Percentiles rank a stretch among this genome's conserved stretches.
These are phyloP conservation scores for Fusarium dlaminii DNA, from an alignment of 2,329 filamentous ascomycete genomes.

Conservation along the genomic window DNA sequence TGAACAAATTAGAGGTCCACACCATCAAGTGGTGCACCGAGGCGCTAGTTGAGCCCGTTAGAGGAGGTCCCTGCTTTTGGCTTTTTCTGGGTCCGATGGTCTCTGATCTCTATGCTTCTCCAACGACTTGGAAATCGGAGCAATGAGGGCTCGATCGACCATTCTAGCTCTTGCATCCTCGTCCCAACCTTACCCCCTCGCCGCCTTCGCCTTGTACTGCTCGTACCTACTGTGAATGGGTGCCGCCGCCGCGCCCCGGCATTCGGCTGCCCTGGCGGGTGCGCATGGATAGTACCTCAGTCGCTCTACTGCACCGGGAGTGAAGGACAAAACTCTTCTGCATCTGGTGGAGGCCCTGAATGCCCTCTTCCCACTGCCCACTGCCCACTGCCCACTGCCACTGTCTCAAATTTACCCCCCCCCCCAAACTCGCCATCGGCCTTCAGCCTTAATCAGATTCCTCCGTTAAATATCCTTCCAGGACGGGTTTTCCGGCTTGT, in stretches of 20 bases:
- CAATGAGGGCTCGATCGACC: slow-evolving; percentile 47
- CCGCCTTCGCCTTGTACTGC: slow-evolving; percentile 17
- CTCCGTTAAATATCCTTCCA: slow-evolving; percentile 14
- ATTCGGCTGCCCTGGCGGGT: slow-evolving; percentile 30
- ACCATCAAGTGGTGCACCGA: neutral
- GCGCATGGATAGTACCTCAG: neutral
- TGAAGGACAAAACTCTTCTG: slow-evolving; percentile 25
- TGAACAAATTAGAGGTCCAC: neutral
- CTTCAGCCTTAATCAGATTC: slow-evolving; percentile 5
- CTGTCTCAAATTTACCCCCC: slow-evolving; percentile 18
- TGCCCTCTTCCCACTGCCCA: slow-evolving; percentile 16
- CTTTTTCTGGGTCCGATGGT: slow-evolving; percentile 38
- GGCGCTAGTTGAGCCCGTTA: slow-evolving; percentile 27
- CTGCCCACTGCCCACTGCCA: neutral
- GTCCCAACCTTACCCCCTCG: slow-evolving; percentile 18
- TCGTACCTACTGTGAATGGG: neutral
- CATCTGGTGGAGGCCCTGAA: slow-evolving; percentile 27
- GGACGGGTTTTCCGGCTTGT: slow-evolving; percentile 4
- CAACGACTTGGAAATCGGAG: slow-evolving; percentile 46
- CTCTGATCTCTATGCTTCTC: slow-evolving; percentile 43
- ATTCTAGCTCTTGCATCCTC: slow-evolving; percentile 34
- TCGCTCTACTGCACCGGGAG: neutral
- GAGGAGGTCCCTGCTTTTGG: slow-evolving; percentile 41
- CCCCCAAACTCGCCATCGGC: slow-evolving; percentile 15
- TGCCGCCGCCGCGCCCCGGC: slow-evolving; percentile 20